These are phyloP conservation scores for Bertia moriformis DNA, from an alignment of 2,329 filamentous ascomycete species.

Conservation along the genomic window DNA sequence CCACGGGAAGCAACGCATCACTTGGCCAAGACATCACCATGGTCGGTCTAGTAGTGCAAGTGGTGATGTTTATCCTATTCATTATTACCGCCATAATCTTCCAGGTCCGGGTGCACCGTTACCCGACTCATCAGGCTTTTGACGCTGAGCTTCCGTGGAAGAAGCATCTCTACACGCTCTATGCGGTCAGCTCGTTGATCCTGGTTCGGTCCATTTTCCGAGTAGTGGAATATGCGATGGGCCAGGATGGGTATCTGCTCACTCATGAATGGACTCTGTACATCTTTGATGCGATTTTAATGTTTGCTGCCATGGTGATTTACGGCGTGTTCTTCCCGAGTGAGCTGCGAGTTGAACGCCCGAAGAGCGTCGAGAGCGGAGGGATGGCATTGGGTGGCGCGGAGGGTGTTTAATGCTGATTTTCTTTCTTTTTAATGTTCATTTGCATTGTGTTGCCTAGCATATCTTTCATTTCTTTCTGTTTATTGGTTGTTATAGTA, in stretches of 20 bases:
- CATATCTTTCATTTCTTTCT: too few species aligned
- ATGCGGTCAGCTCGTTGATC: slow-evolving; percentile 20
- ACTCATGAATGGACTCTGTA: slow-evolving; percentile 25
- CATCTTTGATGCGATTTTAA: slow-evolving; percentile 24
- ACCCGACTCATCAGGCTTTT: slow-evolving; percentile 5
- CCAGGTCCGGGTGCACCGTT: slow-evolving; percentile 18
- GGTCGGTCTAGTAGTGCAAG: slow-evolving; percentile 37
- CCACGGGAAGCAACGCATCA: slow-evolving; percentile 8
- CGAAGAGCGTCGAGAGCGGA: too few species aligned
- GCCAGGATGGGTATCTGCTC: slow-evolving; percentile 22
- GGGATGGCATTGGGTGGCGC: too few species aligned
- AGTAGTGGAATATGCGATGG: slow-evolving; percentile 30
- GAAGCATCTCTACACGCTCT: slow-evolving; percentile 16
- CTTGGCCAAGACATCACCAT: slow-evolving; percentile 37
- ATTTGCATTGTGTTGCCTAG: too few species aligned
- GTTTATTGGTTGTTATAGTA: too few species aligned
- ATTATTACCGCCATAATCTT: slow-evolving; percentile 30
- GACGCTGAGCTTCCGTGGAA: slow-evolving; percentile 8
- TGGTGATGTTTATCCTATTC: slow-evolving; percentile 42
- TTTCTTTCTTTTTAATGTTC: too few species aligned
- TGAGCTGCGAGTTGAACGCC: too few species aligned
- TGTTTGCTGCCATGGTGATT: slow-evolving; percentile 13
- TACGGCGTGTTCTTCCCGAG: slow-evolving; percentile 7
- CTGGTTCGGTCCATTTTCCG: slow-evolving; percentile 23
- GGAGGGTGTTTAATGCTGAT: too few species aligned